Percentiles rank a stretch among this genome's conserved stretches.
These are phyloP conservation scores for Lasiosphaeria miniovina DNA, from an alignment of 495 filamentous ascomycete genomes.

Conservation along the genomic window DNA sequence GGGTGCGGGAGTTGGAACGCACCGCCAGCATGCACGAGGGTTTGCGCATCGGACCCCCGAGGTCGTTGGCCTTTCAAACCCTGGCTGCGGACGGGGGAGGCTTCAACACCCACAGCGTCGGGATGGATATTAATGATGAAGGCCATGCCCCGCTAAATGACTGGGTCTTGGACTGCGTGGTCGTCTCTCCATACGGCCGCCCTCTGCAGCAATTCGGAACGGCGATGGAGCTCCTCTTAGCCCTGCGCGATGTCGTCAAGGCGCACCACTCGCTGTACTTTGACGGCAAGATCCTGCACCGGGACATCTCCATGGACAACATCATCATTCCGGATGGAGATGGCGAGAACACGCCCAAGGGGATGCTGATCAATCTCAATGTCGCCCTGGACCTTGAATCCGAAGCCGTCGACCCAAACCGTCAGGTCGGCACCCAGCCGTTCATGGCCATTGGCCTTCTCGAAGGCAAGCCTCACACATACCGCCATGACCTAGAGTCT, in stretches of 20 bases:
- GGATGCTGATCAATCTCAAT: slow-evolving; percentile 1
- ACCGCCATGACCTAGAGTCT: slow-evolving; percentile 15
- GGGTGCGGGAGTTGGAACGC: too few species aligned
- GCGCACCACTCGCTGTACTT: slow-evolving; percentile 33
- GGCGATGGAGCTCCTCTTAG: too few species aligned
- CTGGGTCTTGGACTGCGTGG: too few species aligned
- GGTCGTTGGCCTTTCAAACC: too few species aligned
- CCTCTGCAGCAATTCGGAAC: too few species aligned
- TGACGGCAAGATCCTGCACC: slow-evolving; percentile 9
- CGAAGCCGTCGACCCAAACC: not conserved
- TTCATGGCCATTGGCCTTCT: slow-evolving; percentile 14
- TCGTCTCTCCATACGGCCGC: too few species aligned
- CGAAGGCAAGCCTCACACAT: slow-evolving; percentile 7
- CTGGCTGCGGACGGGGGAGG: too few species aligned
- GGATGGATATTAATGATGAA: too few species aligned
- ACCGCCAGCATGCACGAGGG: too few species aligned
- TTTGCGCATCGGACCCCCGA: too few species aligned
- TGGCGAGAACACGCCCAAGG: not conserved
- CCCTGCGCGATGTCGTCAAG: slow-evolving; percentile 5
- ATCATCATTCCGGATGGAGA: slow-evolving; percentile 2
- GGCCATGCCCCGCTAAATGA: too few species aligned
- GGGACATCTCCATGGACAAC: slow-evolving; percentile 7
- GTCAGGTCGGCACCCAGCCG: slow-evolving; percentile 1
- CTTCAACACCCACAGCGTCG: too few species aligned
- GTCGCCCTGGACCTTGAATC: not conserved